Base-by-base conservation (phyloP, 108 stramenopile species). In the Cyclotella sp. region DNA sequence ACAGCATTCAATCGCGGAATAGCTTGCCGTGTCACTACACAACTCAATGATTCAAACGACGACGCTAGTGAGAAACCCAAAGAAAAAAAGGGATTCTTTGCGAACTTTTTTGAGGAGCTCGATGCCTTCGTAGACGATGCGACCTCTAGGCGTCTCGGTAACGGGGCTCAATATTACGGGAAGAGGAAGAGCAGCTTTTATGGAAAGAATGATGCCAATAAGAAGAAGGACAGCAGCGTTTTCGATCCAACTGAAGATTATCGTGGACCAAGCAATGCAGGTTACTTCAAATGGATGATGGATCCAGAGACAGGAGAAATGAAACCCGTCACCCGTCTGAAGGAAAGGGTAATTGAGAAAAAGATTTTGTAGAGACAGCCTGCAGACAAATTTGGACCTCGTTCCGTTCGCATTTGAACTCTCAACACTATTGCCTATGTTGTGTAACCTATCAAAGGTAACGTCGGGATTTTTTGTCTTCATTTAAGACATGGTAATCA, bases 81-180 rank as follows among this genome's bases (percentile, higher is more conserved):
- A 6, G 46, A 67, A 27, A 75, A 82, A 63, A 85, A 85, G 66
- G 84, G 84, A 21, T 82, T 82, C 73, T 74, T 92, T 63, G 78
- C 67, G 8, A 85, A 91, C 42, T 94, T 96, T 54, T 93, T 93
- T 59, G 81, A 86, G 55, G 93, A 93, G 63, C 70, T 96, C 27
- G 95, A 96, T 83, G 90, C 90, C 34, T 96, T 96, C 77, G 87
- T 96, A 4, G 95, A 95, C 63, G 95, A 95, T 86, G 95, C 95
- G 0, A 93, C 90, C 12, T 86, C 85, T 24, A 84, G 95, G 47
- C 74, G 92, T 42, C 71, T 93, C 0, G 95, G 93, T 43, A 83
- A 83, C 67, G 95, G 95, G 16, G 88, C 90, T 46, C 78, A 84
- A 41, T 96, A 91, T 63, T 93, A 94, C 69, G 95, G 95, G 43